These are phyloP conservation scores for Ceratobasidium papillatum DNA, from an alignment of 1,284 basidiomycete genomes.

Conservation along the genomic window DNA sequence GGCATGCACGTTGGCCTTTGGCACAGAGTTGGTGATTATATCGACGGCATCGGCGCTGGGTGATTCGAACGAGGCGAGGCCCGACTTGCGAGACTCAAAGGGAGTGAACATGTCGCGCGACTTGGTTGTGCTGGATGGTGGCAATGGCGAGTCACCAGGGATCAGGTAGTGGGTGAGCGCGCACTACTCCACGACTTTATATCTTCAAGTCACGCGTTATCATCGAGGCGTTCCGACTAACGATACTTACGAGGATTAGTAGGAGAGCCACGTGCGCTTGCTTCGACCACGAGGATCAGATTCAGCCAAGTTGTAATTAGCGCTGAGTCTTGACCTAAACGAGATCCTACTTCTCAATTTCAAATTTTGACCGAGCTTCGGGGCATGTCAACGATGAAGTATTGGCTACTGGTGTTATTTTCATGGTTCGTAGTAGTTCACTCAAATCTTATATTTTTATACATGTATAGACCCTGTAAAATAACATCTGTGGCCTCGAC, in stretches of 20 bases:
- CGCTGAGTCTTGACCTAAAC: too few relatives aligned
- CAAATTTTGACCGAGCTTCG: slow-evolving; percentile 34
- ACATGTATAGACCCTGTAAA: too few relatives aligned
- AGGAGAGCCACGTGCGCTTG: too few relatives aligned
- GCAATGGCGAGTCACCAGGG: slow-evolving; percentile 19
- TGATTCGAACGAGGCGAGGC: slow-evolving; percentile 1
- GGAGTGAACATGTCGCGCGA: not conserved
- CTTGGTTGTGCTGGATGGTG: slow-evolving; percentile 3
- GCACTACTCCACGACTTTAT: not conserved
- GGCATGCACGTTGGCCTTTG: not conserved
- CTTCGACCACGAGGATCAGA: too few relatives aligned
- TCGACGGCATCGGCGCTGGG: slow-evolving; percentile 31
- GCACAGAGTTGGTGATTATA: not conserved
- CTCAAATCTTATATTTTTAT: too few relatives aligned
- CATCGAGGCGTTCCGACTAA: too few relatives aligned
- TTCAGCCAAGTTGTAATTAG: too few relatives aligned
- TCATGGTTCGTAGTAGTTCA: too few relatives aligned
- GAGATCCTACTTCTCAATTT: too few relatives aligned
- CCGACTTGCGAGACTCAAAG: slow-evolving; percentile 20
- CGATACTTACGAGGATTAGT: too few relatives aligned
- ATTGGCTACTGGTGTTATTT: too few relatives aligned
- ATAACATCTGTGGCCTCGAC: too few relatives aligned
- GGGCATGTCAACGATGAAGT: slow-evolving; percentile 29
- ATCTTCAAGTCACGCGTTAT: slow-evolving; percentile 2
- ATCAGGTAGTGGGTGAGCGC: not conserved